Conservation (phyloP, 352 stramenopile genomes). For the Pythium myriotylum region DNA sequence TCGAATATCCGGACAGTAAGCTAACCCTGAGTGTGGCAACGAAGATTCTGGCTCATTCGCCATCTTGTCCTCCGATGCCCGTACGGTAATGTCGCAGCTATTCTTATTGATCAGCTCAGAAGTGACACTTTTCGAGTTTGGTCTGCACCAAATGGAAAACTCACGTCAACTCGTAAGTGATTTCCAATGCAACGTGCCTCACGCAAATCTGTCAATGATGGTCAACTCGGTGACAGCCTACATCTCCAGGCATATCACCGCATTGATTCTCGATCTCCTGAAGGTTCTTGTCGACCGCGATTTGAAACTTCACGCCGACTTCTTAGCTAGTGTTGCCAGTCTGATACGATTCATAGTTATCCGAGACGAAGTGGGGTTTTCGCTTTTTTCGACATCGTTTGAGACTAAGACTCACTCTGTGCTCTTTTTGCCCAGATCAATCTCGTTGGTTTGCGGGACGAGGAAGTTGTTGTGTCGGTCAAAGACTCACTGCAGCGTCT, state of each 20-base stretch:
- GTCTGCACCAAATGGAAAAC: constrained; percentile 7
- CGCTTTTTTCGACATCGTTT: background rate
- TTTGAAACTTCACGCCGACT: constrained; percentile 57
- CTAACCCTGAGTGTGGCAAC: background rate
- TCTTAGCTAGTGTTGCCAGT: constrained; percentile 70
- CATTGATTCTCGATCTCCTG: constrained; percentile 40
- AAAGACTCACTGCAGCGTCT: constrained; percentile 16
- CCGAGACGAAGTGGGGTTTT: constrained; percentile 52
- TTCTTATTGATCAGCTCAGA: constrained; percentile 67
- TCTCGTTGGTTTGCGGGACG: background rate
- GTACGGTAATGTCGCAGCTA: constrained; percentile 70
- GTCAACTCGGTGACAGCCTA: constrained; percentile 20
- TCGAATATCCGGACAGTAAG: background rate
- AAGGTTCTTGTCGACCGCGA: constrained; percentile 54
- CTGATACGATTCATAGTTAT: constrained; percentile 66
- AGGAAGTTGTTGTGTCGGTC: background rate
- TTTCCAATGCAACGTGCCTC: background rate
- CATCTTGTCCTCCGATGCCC: constrained; percentile 53
- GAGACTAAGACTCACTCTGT: background rate
- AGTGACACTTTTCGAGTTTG: constrained; percentile 45
- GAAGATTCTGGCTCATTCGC: constrained; percentile 55
- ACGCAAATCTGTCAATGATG: background rate
- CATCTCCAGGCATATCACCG: constrained; percentile 20
- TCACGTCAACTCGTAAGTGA: constrained; percentile 31
- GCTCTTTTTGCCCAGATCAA: background rate